Base-by-base conservation (phyloP, 495 filamentous ascomycete species). In the Pyronema domesticum region DNA sequence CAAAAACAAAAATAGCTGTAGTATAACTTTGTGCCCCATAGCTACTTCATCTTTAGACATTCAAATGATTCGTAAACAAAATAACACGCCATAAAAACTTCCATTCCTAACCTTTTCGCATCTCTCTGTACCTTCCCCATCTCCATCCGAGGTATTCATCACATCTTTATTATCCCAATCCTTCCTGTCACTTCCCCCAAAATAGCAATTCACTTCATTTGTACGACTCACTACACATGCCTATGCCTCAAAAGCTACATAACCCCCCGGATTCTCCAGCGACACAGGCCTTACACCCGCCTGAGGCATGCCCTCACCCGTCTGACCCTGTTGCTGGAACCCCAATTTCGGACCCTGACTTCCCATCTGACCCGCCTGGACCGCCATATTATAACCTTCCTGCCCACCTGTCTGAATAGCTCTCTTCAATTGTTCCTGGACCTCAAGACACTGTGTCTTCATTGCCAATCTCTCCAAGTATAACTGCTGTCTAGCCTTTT, bases 401-500 rank as follows among this genome's bases (percentile, higher is more conserved):
- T 54, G 55, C 18, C 74, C 77, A 40, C 80, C 81, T 33, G 73
- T 72, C 4, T 73, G 66, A 39, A 73, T 78, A 8, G 80, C 78
- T 45, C 76, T 69, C 60, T 75, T 76, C 52, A 94, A 69, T n/a
- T 73, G 75, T 46, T 87, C 86, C 69, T 95, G 83, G 0, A 85
- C 80, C 58, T 88, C 80, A 58, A 78, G 73, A 11, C 95, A 83
- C 53, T 87, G 74, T 70, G 85, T 83, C 76, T 91, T 86, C 70
- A 95, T 93, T 2, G 82, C 75, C 47, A 96, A 73, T 9, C 93
- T 77, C 67, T 98, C 91, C 7, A 95, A 71, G 74, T 95, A 95
- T 19, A 98, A 74, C 68, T 94, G 85, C 67, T 94, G 87, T 10
- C 91, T 78, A 3, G 82, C 83, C 48, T 87, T 76, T 69, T 96